Evolutionary conservation across 225 moss, liverwort and hornwort genomes (phyloP).

Genomic region (Marchantia polymorpha): DNA sequence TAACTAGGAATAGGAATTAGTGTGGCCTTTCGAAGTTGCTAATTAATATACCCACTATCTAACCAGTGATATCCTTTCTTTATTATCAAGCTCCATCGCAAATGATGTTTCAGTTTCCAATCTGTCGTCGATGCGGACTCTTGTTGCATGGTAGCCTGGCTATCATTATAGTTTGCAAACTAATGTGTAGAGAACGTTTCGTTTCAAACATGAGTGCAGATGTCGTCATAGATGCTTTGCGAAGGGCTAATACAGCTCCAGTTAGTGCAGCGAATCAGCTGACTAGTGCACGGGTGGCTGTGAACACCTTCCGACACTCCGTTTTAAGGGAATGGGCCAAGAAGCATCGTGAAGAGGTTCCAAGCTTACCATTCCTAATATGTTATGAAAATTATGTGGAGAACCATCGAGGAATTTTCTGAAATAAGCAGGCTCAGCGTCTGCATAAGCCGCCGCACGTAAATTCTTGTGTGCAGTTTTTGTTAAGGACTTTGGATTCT

Average conservation of each 20-base stretch:
- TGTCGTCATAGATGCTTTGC: conserved; percentile 63
- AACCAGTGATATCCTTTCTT: no score
- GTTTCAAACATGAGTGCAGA: conserved; percentile 40
- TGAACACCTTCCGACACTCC: conserved; percentile 78
- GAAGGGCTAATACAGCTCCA: conserved; percentile 64
- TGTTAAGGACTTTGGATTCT: background rate
- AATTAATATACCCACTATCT: background rate
- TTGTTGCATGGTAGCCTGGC: background rate
- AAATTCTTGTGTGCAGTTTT: background rate
- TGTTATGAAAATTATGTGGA: background rate
- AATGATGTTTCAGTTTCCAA: no score
- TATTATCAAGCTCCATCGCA: background rate
- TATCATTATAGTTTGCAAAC: background rate
- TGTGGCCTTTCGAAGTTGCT: no score
- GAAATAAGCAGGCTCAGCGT: no score
- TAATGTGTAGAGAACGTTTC: no score
- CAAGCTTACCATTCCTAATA: background rate
- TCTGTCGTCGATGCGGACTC: background rate
- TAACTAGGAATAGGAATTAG: background rate
- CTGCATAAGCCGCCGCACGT: no score
- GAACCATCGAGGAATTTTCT: background rate
- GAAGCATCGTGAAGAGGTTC: conserved; percentile 79
- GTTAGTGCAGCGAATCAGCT: conserved; percentile 65
- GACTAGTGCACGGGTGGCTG: conserved; percentile 77
- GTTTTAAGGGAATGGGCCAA: conserved; percentile 64